Conservation (phyloP, 2,329 filamentous ascomycete species). For the Acarospora socialis region DNA sequence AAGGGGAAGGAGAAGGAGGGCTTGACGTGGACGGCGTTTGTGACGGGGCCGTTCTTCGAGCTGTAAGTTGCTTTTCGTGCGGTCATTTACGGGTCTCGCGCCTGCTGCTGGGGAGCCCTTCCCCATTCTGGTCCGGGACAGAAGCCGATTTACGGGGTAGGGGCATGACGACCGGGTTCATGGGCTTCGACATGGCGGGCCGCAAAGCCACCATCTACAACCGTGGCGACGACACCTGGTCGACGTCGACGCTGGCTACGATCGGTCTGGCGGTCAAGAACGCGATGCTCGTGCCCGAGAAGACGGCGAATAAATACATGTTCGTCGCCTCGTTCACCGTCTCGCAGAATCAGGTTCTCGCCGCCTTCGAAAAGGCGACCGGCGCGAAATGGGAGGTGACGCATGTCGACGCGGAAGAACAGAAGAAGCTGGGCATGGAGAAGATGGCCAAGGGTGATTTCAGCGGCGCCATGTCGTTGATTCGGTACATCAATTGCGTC, state of each 20-base stretch:
- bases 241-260: slow-evolving; percentile 35
- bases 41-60: slow-evolving; percentile 8
- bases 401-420: not conserved
- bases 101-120: too few relatives aligned
- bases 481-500: not conserved
- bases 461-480: slow-evolving; percentile 2
- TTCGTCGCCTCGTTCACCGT: slow-evolving; percentile 43
- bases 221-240: slow-evolving; percentile 39
- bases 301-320: slow-evolving; percentile 45
- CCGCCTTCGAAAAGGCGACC: slow-evolving; percentile 37
- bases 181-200: slow-evolving; percentile 21
- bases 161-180: too few relatives aligned
- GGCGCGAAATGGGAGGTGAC: slow-evolving; percentile 24
- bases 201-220: slow-evolving; percentile 32
- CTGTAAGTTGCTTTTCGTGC: too few relatives aligned
- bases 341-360: slow-evolving; percentile 44
- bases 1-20: slow-evolving; percentile 1
- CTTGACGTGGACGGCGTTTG: slow-evolving; percentile 4
- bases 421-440: not conserved
- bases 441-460: slow-evolving; percentile 5
- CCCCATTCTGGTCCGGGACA: too few relatives aligned
- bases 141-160: too few relatives aligned
- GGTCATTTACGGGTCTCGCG: too few relatives aligned
- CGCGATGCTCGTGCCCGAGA: slow-evolving; percentile 34
- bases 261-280: slow-evolving; percentile 39